Conservation (phyloP, 2,329 filamentous ascomycete species). For the Paecilomyces fulvus region DNA sequence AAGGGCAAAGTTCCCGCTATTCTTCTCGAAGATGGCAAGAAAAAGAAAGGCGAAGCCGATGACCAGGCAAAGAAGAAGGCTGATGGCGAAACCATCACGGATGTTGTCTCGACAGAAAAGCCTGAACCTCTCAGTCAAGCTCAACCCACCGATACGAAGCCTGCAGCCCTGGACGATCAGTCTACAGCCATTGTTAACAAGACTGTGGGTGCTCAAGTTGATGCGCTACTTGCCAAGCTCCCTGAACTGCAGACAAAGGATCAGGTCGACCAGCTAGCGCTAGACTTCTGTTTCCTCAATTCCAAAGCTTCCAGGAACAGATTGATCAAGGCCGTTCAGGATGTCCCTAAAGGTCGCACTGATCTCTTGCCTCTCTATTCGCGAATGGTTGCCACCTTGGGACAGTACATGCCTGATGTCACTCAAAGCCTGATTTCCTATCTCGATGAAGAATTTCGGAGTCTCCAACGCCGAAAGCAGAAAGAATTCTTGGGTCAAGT, state of each 20-base stretch:
- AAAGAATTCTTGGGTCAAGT: conserved; percentile 96
- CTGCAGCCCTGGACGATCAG: conserved; percentile 59
- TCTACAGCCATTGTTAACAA: conserved; percentile 96
- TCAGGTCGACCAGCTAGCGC: conserved; percentile 78
- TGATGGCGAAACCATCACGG: conserved; percentile 39
- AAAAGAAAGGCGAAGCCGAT: conserved; percentile 77
- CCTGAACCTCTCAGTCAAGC: conserved; percentile 27
- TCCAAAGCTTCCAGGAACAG: conserved; percentile 96
- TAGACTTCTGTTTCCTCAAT: conserved; percentile 97
- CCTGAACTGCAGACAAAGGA: conserved; percentile 90
- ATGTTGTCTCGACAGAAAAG: conserved; percentile 37
- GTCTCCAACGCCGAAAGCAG: conserved; percentile 89
- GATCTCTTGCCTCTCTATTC: conserved; percentile 87
- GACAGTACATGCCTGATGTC: conserved; percentile 91
- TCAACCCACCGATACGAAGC: conserved; percentile 42
- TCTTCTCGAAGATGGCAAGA: conserved; percentile 85
- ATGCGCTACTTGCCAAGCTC: conserved; percentile 77
- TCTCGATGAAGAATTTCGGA: conserved; percentile 93
- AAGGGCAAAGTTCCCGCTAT: conserved; percentile 94
- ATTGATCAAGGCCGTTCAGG: conserved; percentile 83
- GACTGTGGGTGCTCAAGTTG: conserved; percentile 93
- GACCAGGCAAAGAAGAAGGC: conserved; percentile 73
- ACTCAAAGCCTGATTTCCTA: conserved; percentile 85
- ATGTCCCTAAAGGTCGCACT: conserved; percentile 86
- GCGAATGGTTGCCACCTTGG: conserved; percentile 85